phyloP scores from a whole-genome alignment of 441 rosid genomes.

The Melastoma candidum region DNA sequence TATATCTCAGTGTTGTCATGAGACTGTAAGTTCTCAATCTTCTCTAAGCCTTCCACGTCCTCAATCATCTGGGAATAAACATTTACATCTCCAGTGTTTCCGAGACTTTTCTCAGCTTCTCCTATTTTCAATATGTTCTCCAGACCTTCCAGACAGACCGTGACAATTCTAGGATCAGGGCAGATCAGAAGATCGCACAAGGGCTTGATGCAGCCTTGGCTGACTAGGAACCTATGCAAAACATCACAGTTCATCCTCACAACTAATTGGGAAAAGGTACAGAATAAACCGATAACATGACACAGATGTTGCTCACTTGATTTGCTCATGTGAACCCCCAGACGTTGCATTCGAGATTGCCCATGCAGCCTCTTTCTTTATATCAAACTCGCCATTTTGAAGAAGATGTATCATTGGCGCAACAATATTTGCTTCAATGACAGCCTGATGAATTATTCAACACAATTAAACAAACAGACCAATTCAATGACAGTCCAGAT shows the following conservation, averaged over 20 bases:
- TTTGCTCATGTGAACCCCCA: conserved; percentile 52
- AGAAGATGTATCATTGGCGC: conserved; percentile 46
- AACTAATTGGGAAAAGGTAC: background rate
- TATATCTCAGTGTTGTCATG: conserved; percentile 66
- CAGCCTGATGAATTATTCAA: conserved; percentile 21
- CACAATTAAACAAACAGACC: conserved; percentile 5
- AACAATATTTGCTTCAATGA: conserved; percentile 49
- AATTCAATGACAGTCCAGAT: conserved; percentile 2
- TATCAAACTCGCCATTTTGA: conserved; percentile 57
- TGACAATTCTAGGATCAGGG: conserved; percentile 62
- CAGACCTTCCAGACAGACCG: conserved; percentile 62
- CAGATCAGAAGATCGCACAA: conserved; percentile 54
- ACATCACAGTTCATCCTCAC: background rate
- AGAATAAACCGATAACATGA: background rate
- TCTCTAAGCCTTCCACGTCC: conserved; percentile 62
- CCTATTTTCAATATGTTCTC: conserved; percentile 62
- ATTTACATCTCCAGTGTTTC: conserved; percentile 39
- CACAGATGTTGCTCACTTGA: conserved; percentile 30
- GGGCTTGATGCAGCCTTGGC: conserved; percentile 55
- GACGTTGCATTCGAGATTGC: conserved; percentile 67
- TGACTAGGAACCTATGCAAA: conserved; percentile 31
- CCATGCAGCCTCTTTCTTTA: conserved; percentile 77
- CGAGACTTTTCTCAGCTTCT: conserved; percentile 40
- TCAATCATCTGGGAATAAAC: conserved; percentile 43
- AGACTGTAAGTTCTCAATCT: conserved; percentile 61